A percentile compares a stretch with the other conserved stretches of the same genome.
Evolutionary conservation across 2,329 filamentous ascomycete species (phyloP).

Genomic region (Rachicladosporium sp.): DNA sequence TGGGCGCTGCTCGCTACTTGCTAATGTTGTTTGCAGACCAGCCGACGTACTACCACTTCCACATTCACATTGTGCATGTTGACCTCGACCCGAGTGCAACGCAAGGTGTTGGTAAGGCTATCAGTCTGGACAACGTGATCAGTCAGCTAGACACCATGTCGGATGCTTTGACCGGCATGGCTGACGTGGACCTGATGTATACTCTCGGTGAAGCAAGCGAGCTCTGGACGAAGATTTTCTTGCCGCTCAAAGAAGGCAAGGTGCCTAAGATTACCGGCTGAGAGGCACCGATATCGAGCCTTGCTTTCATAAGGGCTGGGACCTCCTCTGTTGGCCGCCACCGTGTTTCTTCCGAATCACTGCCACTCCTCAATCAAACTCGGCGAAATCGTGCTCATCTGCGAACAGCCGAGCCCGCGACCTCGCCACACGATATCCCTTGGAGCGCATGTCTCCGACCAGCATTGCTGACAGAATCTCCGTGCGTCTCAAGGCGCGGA

Average conservation of each 20-base stretch:
- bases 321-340: too few relatives aligned
- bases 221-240: constrained; percentile 73
- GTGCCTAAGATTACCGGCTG: constrained; percentile 10
- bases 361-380: too few relatives aligned
- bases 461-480: too few relatives aligned
- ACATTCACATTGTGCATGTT: constrained; percentile 90
- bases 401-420: too few relatives aligned
- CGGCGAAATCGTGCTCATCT: too few relatives aligned
- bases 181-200: constrained; percentile 65
- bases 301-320: too few relatives aligned
- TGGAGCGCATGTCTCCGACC: too few relatives aligned
- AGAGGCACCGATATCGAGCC: not conserved
- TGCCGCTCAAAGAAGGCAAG: constrained; percentile 54
- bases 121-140: constrained; percentile 75
- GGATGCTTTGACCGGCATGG: constrained; percentile 52
- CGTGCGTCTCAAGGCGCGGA: too few relatives aligned
- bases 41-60: constrained; percentile 96
- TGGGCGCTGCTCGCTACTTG: too few relatives aligned
- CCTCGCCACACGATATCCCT: too few relatives aligned
- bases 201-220: constrained; percentile 83
- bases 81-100: constrained; percentile 76
- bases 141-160: constrained; percentile 66
- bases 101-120: constrained; percentile 85
- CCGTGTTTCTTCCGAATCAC: too few relatives aligned
- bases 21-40: constrained; percentile 46